Base-by-base conservation (phyloP, 352 stramenopile species). In the Phytophthora cryptogea region DNA sequence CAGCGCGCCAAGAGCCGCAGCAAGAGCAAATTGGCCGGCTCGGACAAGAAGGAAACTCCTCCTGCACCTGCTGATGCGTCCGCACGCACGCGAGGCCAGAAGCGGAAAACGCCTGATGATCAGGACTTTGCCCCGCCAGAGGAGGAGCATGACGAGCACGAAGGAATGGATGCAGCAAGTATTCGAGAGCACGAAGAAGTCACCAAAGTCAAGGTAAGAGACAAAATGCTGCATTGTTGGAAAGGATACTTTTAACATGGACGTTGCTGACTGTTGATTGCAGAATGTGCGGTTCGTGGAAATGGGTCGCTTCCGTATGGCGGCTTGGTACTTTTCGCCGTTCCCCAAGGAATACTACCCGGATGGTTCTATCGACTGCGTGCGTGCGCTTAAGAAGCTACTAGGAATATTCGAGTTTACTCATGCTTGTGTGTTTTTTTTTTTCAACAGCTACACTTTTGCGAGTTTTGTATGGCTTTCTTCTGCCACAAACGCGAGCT, bases 131-230 rank as follows among this genome's bases (percentile, higher is more conserved):
- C 80, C 7, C 91, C 96, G 23, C 84, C 94, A 54, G 74, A 84
- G 23, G 83, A 92, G 49, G 90, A 97, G 58, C 90, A 99, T 51
- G 96, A 99, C 67, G 97, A 99, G 70, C 97, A 99, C 65, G 96
- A 99, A 89, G 97, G 97, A 31, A 95, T 99, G 75, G 97, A 99
- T 73, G 97, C 98, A 51, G 96, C 92, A 11, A 97, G 89, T 32
- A 89, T 99, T 43, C 89, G 95, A 57, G 97, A 99, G 67, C 97
- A 99, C 76, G 97, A 99, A 64, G 96, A 99, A 63, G 94, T 98
- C 10, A 98, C 95, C 27, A 98, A 98, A 81, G 88, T 98, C 46
- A 98, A 97, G 77, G 85, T 92, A 23, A 16, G 50, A 23, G 20
- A 2, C 20, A 23, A 23, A 23, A 23, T 23, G 20, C 20, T 23